These are phyloP conservation scores for Silene noctiflora DNA, from an alignment of 179 eudicot genomes.

Conservation along the genomic window DNA sequence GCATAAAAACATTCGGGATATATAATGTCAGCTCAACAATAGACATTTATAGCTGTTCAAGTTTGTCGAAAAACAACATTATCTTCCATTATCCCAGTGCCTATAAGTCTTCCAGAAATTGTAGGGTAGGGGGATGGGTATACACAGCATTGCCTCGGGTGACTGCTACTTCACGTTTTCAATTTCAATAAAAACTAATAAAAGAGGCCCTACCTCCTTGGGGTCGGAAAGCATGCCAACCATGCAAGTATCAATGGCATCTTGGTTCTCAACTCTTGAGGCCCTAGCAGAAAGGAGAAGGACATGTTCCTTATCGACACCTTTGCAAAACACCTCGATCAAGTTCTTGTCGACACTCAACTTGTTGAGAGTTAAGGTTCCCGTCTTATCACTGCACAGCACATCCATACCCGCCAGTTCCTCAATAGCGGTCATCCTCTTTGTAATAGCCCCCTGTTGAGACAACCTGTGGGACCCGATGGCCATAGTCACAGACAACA, in stretches of 20 bases:
- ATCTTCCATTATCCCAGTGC: no score
- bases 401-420: constrained; percentile 80
- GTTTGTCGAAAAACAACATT: no score
- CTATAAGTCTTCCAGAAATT: no score
- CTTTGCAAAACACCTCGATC: constrained; percentile 59
- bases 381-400: constrained; percentile 71
- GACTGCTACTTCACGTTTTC: no score
- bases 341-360: constrained; percentile 57
- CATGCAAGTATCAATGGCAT: constrained; percentile 66
- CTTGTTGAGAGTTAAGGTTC: constrained; percentile 64
- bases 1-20: constrained; percentile 4
- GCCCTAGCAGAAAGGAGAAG: constrained; percentile 63
- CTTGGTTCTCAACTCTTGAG: constrained; percentile 64
- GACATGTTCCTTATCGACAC: constrained; percentile 54
- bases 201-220: constrained; percentile 46
- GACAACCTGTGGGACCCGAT: constrained; percentile 73
- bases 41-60: no score
- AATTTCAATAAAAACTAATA: neutral
- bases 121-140: neutral
- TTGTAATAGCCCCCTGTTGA: constrained; percentile 68
- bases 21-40: neutral
- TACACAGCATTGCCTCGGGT: no score
- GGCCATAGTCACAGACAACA: constrained; percentile 74
- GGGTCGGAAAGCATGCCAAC: constrained; percentile 72
- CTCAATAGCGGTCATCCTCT: constrained; percentile 79